Evolutionary conservation across 352 stramenopile genomes (phyloP), one percentile per base, ranked within the genome.

Genomic region (Vaucheria bursata): DNA sequence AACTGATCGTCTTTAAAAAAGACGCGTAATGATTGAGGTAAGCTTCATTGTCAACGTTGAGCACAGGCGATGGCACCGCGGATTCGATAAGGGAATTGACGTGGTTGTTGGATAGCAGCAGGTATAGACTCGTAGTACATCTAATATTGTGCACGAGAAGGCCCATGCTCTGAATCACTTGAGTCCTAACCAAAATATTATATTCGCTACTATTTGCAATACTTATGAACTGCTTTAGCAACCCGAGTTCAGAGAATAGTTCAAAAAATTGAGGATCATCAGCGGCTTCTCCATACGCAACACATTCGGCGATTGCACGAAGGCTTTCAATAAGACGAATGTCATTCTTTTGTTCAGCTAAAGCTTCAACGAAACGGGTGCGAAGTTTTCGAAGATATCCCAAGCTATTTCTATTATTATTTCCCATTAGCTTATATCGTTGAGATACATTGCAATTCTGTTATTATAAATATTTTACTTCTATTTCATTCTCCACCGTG

Each of bases 21-120:
- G 76, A 68, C 50, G 75, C 71, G 53, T 81, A 81, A 33, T 81
- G 70, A 29, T 40, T 79, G n/a, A 81, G 69, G 68, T 79, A 81
- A 70, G 77, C 76, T 72, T 81, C 76, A 64, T 81, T 53, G 25
- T 78, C 69, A 5, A 75, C 64, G 34, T 70, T 50, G 18, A 81
- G 50, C 34, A 71, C 75, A 32, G 40, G 38, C 68, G 50, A 40
- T 25, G 52, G 70, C n/a, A 0, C 45, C 34, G 74, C 68, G 8
- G 76, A 72, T 32, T 74, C 38, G 25, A 81, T 81, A 34, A 81
- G 76, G 72, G 70, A 59, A 64, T 81, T 81, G 70, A 81, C 78
- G 52, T 81, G 76, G 68, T 81, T 52, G 49, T 79, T 40, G 25
- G 76, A 81, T n/a, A 81, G 70, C 37, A 81, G 68, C 76, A 81